Conservation (phyloP, 1,284 basidiomycete species). For the Rhodofomes roseus region DNA sequence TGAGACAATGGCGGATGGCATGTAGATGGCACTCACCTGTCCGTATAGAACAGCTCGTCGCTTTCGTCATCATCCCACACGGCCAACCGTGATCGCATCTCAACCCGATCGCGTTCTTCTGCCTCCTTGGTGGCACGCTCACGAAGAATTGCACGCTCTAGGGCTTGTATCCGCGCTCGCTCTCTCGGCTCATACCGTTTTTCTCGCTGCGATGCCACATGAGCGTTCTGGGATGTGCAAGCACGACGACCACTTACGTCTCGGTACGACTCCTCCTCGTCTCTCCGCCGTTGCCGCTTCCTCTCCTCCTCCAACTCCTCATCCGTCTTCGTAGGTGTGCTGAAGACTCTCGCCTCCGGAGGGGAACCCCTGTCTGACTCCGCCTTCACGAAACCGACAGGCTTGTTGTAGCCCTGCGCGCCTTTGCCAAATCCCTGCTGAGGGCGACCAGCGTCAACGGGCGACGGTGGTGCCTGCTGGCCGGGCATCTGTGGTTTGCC, state of each 20-base stretch:
- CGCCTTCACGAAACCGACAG: constrained; percentile 77
- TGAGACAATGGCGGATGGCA: background rate
- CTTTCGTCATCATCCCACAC: constrained; percentile 91
- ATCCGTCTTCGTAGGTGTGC: constrained; percentile 63
- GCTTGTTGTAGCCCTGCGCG: constrained; percentile 61
- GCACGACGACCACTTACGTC: constrained; percentile 84
- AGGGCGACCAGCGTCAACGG: background rate
- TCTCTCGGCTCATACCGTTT: constrained; percentile 81
- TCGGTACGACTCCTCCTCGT: constrained; percentile 78
- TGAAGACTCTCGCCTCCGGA: constrained; percentile 34
- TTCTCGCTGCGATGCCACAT: constrained; percentile 54
- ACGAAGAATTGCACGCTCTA: constrained; percentile 72
- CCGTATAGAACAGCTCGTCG: constrained; percentile 82
- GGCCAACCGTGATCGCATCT: constrained; percentile 71
- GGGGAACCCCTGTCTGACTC: constrained; percentile 40
- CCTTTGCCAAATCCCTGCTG: constrained; percentile 16
- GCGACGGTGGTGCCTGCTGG: constrained; percentile 21
- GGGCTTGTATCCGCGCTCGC: constrained; percentile 64
- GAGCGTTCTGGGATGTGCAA: constrained; percentile 17
- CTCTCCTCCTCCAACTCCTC: constrained; percentile 81
- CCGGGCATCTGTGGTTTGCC: constrained; percentile 53
- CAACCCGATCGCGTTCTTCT: constrained; percentile 68
- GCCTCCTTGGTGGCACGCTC: constrained; percentile 71
- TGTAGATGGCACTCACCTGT: constrained; percentile 49
- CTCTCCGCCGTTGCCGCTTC: constrained; percentile 66